Evolutionary conservation across 352 stramenopile species (phyloP).

Genomic region (Blastocystis sp.): DNA sequence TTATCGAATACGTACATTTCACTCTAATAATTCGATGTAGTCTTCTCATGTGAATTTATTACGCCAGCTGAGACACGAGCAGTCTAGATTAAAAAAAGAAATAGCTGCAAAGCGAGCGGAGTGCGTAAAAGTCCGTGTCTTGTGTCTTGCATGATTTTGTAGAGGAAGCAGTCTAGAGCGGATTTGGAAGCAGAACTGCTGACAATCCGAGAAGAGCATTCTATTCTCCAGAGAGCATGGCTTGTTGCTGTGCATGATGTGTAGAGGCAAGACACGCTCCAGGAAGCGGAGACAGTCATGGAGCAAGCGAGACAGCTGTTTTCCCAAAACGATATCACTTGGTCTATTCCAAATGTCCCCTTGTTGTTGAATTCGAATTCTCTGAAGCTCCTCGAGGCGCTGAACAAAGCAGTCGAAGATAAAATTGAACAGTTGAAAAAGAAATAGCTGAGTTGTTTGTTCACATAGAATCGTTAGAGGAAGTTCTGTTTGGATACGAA

Average conservation of each 20-base stretch:
- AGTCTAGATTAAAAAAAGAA: neutral
- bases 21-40: neutral
- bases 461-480: neutral
- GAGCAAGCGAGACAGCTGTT: neutral
- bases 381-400: neutral
- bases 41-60: neutral
- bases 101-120: neutral
- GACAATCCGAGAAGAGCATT: neutral
- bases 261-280: neutral
- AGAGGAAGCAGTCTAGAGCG: neutral
- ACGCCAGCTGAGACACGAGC: neutral
- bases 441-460: neutral
- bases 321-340: neutral
- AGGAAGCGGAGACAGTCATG: neutral
- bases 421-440: slow-evolving; percentile 22
- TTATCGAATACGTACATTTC: neutral
- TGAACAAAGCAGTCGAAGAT: neutral
- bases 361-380: neutral
- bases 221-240: neutral
- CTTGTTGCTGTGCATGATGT: neutral
- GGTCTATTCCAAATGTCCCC: neutral
- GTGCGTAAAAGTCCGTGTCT: neutral
- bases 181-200: neutral
- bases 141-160: neutral
- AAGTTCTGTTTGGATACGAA: neutral